phyloP scores from a whole-genome alignment of 1,284 basidiomycete genomes.

The Papiliotrema flavescens region DNA sequence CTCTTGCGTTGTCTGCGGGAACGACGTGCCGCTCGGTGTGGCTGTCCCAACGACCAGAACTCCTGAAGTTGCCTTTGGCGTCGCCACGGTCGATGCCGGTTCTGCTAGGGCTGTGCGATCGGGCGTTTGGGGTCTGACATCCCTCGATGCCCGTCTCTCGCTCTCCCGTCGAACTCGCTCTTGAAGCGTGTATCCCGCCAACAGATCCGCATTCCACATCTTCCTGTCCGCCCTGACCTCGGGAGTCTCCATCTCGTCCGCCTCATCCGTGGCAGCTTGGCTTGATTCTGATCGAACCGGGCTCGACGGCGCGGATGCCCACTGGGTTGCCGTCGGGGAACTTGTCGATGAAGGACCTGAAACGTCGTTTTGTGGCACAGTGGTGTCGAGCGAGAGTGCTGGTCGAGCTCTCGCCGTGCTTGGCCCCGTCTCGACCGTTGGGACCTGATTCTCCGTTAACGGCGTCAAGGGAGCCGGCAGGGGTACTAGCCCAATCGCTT shows the following conservation, averaged over 20 bases:
- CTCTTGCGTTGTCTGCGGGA: no score
- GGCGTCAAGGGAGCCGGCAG: constrained; percentile 1
- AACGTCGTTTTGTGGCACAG: neutral
- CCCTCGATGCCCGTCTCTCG: constrained; percentile 9
- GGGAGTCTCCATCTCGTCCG: constrained; percentile 15
- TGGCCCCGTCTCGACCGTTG: neutral
- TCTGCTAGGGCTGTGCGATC: neutral
- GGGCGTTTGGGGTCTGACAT: neutral
- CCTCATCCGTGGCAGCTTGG: constrained; percentile 9
- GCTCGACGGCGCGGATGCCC: constrained; percentile 24
- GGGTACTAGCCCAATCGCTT: constrained; percentile 24
- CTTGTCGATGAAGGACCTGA: neutral
- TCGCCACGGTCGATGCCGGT: neutral
- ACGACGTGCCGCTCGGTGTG: no score
- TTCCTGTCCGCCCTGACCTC: constrained; percentile 25
- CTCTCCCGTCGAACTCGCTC: constrained; percentile 39
- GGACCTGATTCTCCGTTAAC: neutral
- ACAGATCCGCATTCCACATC: constrained; percentile 43
- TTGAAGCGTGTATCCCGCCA: constrained; percentile 39
- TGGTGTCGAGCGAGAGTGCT: constrained; percentile 1
- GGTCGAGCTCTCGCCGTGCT: constrained; percentile 5
- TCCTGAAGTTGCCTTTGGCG: no score
- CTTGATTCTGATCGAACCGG: constrained; percentile 1
- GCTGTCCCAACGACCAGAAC: no score
- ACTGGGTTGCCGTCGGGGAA: constrained; percentile 24